Base-by-base conservation (phyloP, 2,329 filamentous ascomycete species). In the Neofusicoccum laricinum region DNA sequence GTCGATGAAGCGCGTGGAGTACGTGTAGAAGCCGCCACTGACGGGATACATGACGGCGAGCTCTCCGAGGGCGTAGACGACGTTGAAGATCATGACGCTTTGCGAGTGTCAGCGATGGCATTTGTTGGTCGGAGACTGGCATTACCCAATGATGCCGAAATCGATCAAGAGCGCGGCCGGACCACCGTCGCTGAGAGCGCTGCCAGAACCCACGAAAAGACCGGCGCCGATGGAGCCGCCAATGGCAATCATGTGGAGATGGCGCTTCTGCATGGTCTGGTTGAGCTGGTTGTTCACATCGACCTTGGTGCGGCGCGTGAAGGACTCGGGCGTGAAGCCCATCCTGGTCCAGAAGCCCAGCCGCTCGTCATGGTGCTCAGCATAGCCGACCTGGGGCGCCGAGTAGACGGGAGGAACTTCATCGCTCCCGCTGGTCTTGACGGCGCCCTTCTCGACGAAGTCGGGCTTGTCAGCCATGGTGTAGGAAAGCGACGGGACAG, bases 221-320 rank as follows among this genome's bases (percentile, higher is more conserved):
- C 93, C 93, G 64, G 77, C 76, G 72, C 79, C 79, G 71, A 97
- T 97, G 11, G 91, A 94, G 48, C 93, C 93, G 70, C 93, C 93
- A 69, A 97, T 96, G 14, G 94, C 94, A 82, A 97, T 97, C 94
- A 97, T 97, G 80, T 97, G 93, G 74, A 97, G 75, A 81, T 98
- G 94, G 53, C 93, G 85, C 25, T 45, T 58, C 19, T 58, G 38
- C 40, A 58, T 15, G 40, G 53, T 19, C 19, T 88, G 88, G 78
- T 96, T 95, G 69, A 96, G 79, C 75, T 64, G 57, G 19, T 88
- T 65, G 57, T 68, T 62, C 11, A 64, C 4, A 34, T 58, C 38
- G 45, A 63, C 64, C 43, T 66, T 32, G 3, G 70, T 74, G 46
- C 76, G 70, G 25, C 68, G 70, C 69, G 75, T 75, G 72, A 79